Percentiles rank a stretch among this genome's conserved stretches.
These are phyloP conservation scores for Beauveria scarabaeidicola DNA, from an alignment of 2,329 filamentous ascomycete species.

Conservation along the genomic window DNA sequence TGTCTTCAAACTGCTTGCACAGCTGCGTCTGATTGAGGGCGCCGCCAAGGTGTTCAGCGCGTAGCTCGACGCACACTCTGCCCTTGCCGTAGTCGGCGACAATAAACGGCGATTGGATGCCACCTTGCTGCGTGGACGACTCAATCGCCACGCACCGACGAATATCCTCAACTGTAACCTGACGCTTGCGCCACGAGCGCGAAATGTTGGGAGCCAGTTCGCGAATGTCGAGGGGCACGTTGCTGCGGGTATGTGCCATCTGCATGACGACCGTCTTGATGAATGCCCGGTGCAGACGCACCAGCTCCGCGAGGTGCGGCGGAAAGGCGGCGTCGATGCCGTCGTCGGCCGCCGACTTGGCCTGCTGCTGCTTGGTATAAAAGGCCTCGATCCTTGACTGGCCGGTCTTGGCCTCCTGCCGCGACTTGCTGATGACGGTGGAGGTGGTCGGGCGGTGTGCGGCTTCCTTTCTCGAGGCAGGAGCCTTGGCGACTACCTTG, in stretches of 20 bases:
- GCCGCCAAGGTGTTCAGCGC: constrained; percentile 25
- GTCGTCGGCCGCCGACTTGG: constrained; percentile 19
- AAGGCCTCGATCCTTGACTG: constrained; percentile 33
- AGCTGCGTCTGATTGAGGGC: constrained; percentile 43
- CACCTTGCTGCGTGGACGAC: constrained; percentile 23
- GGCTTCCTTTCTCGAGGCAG: constrained; percentile 20
- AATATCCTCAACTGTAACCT: constrained; percentile 57
- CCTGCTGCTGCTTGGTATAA: constrained; percentile 25
- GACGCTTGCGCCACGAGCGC: constrained; percentile 63
- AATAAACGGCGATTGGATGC: constrained; percentile 30
- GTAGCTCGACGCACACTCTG: constrained; percentile 52
- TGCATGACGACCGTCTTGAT: constrained; percentile 61
- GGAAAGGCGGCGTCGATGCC: constrained; percentile 30
- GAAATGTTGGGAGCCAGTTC: constrained; percentile 54
- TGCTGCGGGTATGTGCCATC: constrained; percentile 57
- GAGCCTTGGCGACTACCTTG: constrained; percentile 23
- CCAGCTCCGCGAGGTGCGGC: constrained; percentile 47
- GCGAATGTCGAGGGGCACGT: constrained; percentile 54
- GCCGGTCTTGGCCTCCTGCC: constrained; percentile 19
- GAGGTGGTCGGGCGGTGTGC: constrained; percentile 24
- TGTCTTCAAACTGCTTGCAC: constrained; percentile 45
- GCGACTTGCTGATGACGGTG: constrained; percentile 25
- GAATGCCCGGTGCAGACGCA: constrained; percentile 58
- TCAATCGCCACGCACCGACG: constrained; percentile 59
- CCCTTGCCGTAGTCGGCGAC: constrained; percentile 44